Percentiles rank a stretch among this genome's conserved stretches.
Evolutionary conservation across 495 filamentous ascomycete species (phyloP).

Genomic region (Immersiella caudata): DNA sequence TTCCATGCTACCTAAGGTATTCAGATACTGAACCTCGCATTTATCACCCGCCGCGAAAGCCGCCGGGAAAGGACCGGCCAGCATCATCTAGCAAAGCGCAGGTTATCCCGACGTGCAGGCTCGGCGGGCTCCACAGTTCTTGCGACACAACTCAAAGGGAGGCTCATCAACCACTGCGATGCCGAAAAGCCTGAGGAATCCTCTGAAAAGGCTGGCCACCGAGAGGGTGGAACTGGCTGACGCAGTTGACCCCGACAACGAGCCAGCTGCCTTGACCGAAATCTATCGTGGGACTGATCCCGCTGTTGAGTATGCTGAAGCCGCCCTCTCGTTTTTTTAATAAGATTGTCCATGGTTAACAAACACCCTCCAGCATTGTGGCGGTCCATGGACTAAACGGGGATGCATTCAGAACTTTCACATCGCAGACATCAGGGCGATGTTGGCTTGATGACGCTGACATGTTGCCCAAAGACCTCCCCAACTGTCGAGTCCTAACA

Average conservation of each 20-base stretch:
- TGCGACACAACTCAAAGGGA: neutral
- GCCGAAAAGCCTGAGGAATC: neutral
- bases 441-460: constrained; percentile 11
- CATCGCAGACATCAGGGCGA: constrained; percentile 4
- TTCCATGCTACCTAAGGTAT: no score
- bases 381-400: constrained; percentile 13
- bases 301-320: constrained; percentile 2
- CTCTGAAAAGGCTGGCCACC: constrained; percentile 6
- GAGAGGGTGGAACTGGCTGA: constrained; percentile 8
- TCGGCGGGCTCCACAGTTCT: no score
- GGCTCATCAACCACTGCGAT: neutral
- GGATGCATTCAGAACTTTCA: constrained; percentile 14
- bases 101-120: no score
- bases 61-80: no score
- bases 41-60: no score
- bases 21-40: no score
- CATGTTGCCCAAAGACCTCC: constrained; percentile 17
- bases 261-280: constrained; percentile 13
- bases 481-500: constrained; percentile 10
- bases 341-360: neutral
- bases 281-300: constrained; percentile 12
- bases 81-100: no score
- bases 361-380: constrained; percentile 4
- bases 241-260: neutral
- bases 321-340: neutral